Conservation (phyloP, 1,284 basidiomycete species). For the Phylloboletellus chloephorus region DNA sequence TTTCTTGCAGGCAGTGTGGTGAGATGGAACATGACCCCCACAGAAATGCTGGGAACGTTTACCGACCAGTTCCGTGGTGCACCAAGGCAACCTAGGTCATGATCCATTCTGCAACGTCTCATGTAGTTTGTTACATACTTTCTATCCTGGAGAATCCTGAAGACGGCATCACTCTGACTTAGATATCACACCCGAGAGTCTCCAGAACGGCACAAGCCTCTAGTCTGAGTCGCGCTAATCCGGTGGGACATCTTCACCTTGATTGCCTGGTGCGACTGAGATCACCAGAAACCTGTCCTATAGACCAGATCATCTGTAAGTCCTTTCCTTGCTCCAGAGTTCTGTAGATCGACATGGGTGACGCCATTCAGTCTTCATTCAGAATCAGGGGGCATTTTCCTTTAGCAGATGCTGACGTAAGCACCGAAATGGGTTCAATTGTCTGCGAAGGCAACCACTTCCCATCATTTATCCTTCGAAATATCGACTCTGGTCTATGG, state of each 20-base stretch:
- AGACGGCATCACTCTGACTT: background rate
- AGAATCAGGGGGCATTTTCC: conserved; percentile 2
- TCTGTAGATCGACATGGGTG: background rate
- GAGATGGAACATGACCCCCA: conserved; percentile 31
- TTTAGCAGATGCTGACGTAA: conserved; percentile 9
- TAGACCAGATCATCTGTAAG: background rate
- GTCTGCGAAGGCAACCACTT: conserved; percentile 6
- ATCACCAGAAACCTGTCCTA: background rate
- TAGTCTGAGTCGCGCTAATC: background rate
- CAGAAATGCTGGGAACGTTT: conserved; percentile 21
- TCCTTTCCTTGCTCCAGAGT: background rate
- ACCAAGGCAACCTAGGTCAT: conserved; percentile 7
- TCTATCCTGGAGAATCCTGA: conserved; percentile 2
- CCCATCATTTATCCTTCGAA: background rate
- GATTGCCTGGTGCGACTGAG: background rate
- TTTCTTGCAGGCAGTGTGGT: conserved; percentile 29
- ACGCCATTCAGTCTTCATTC: background rate
- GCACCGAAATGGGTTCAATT: conserved; percentile 1
- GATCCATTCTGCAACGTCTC: background rate
- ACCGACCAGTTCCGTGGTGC: conserved; percentile 10
- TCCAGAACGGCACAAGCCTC: background rate
- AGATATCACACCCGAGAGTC: background rate
- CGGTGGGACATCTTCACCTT: background rate
- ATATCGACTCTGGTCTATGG: conserved; percentile 1
- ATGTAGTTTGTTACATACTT: conserved; percentile 6